Base-by-base conservation (phyloP, 2,329 filamentous ascomycete species). In the Aspergillus latus region DNA sequence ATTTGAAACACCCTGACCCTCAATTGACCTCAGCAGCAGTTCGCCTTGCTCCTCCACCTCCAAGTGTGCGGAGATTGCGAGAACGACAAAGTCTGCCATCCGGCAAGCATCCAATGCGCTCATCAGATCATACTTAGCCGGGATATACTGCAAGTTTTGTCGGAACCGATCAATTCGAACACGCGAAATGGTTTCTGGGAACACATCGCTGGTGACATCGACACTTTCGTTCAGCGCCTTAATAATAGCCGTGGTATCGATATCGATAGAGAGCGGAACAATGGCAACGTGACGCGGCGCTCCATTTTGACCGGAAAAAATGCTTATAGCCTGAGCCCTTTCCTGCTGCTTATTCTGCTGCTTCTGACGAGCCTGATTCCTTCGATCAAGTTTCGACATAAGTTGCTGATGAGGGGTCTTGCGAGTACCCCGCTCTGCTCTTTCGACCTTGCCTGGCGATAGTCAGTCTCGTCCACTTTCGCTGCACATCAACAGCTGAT, bases 311-410 rank as follows among this genome's bases (percentile, higher is more conserved):
- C 93, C 94, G n/a, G 84, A 77, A 68, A 99, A 99, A 21, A 99
- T 80, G 37, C 86, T 90, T 0, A 84, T 86, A 51, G 91, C 88
- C 64, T 89, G 88, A 47, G 88, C 82, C 69, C 94, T 89, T 66
- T 94, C 91, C 69, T 87, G 87, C 69, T 92, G 86, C 76, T 97
- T 97, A 64, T 86, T 81, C 60, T 89, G 79, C 67, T 93, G 89
- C 73, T 88, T 87, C 80, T 99, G 94, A 75, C 93, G 93, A 65
- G 90, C 90, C 79, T 96, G 91, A 75, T 99, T 97, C 66, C 91
- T 87, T 58, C 94, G 88, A 75, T 96, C 92, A 73, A 99, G 84
- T 77, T 97, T 99, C 57, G 92, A 96, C 90, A 97, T 93, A 77
- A 97, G 85, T 78, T 96, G 91, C 73, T 99, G 94, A 73, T 96